Conservation (phyloP, 2,329 filamentous ascomycete species). For the Emydomyces testavorans region DNA sequence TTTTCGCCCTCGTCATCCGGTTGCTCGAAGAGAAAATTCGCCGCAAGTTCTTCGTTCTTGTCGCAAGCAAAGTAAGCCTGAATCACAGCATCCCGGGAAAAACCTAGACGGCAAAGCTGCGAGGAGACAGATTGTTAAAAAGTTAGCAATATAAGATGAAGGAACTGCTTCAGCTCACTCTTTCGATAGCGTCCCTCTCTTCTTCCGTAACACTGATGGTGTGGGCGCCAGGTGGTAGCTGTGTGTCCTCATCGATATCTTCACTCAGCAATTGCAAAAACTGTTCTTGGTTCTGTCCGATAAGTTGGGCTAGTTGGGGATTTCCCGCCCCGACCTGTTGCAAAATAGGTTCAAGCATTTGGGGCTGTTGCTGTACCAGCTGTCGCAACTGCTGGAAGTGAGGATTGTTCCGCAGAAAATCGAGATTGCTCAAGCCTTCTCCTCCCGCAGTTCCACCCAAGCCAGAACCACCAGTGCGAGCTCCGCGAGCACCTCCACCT, state of each 20-base stretch:
- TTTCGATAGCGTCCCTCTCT: constrained; percentile 92
- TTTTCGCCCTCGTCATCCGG: constrained; percentile 59
- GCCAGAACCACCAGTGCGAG: constrained; percentile 19
- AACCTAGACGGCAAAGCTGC: constrained; percentile 82
- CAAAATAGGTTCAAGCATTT: constrained; percentile 96
- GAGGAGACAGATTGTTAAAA: background rate
- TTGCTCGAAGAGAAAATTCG: constrained; percentile 97
- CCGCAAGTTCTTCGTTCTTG: constrained; percentile 97
- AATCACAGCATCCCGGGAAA: constrained; percentile 83
- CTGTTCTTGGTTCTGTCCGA: constrained; percentile 81
- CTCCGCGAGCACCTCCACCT: constrained; percentile 30
- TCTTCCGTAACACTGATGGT: constrained; percentile 81
- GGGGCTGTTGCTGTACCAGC: constrained; percentile 91
- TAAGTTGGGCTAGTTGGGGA: constrained; percentile 84
- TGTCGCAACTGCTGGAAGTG: constrained; percentile 97
- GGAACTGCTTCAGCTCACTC: constrained; percentile 45
- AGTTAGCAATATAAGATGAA: constrained; percentile 23
- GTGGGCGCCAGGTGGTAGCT: constrained; percentile 64
- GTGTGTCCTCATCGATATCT: constrained; percentile 66
- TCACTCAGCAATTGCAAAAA: constrained; percentile 86
- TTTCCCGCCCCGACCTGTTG: constrained; percentile 93
- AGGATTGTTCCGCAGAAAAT: constrained; percentile 87
- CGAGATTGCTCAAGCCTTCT: constrained; percentile 57
- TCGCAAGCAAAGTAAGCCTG: constrained; percentile 99
- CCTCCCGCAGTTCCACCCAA: constrained; percentile 17